Conservation (phyloP, 78 protist genomes). For the Speleostelium caveatum region DNA sequence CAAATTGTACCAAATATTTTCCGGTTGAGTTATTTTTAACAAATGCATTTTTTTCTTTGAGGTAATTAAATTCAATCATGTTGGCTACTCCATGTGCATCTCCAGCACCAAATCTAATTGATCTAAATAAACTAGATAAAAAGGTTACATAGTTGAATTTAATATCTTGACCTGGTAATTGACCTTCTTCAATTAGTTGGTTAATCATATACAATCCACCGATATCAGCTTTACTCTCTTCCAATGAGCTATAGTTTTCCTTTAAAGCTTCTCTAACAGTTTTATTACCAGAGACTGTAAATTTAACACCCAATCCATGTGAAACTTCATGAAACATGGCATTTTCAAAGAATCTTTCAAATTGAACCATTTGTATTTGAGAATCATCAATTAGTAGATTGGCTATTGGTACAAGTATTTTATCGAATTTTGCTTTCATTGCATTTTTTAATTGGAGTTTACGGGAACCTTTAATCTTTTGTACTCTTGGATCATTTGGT, state of each 20-base stretch:
- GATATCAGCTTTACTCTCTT: constrained; percentile 10
- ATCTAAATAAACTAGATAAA: not conserved
- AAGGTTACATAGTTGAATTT: not conserved
- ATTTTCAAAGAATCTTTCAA: constrained; percentile 9
- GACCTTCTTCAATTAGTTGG: not conserved
- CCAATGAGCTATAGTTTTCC: not conserved
- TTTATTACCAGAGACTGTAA: not conserved
- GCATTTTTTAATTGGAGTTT: constrained; percentile 4
- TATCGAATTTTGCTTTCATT: constrained; percentile 8
- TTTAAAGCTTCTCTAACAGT: not conserved
- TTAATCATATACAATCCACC: not conserved
- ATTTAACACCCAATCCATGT: constrained; percentile 17
- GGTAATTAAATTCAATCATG: not conserved
- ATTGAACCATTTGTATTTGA: not conserved
- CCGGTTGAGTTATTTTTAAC: not conserved
- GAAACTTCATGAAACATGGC: constrained; percentile 10
- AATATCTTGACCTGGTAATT: not conserved
- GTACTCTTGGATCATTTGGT: constrained; percentile 23
- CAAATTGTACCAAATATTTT: not conserved
- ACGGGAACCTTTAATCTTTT: not conserved
- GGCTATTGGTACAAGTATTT: not conserved
- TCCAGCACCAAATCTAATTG: not conserved
- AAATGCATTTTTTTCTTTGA: not conserved
- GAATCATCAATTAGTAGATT: not conserved
- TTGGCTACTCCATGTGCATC: constrained; percentile 8